Evolutionary conservation across 768 basidiomycete species (phyloP).

Genomic region (Serendipita sp.): DNA sequence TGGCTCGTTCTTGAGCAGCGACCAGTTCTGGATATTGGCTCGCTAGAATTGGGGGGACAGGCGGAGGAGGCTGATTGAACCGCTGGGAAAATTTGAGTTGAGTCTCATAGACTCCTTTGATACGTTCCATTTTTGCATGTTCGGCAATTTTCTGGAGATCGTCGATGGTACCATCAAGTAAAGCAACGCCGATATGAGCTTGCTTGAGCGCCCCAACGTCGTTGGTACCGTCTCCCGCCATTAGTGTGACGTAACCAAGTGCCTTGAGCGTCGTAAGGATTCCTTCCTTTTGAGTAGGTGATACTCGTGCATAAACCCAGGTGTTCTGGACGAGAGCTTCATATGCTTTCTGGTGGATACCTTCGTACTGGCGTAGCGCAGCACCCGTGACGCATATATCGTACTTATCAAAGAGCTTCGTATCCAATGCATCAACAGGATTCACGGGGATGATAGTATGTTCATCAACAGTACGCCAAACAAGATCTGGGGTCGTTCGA

Average conservation of each 20-base stretch:
- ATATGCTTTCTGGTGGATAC: constrained; percentile 41
- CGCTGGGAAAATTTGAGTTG: constrained; percentile 79
- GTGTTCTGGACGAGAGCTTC: constrained; percentile 78
- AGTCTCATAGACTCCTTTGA: constrained; percentile 96
- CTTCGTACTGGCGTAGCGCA: constrained; percentile 76
- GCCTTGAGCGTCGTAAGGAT: constrained; percentile 82
- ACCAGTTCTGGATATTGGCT: constrained; percentile 84
- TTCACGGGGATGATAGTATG: constrained; percentile 75
- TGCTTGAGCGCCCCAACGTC: constrained; percentile 98
- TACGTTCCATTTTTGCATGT: constrained; percentile 70
- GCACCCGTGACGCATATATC: constrained; percentile 95
- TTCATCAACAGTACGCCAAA: constrained; percentile 92
- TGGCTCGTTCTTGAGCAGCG: constrained; percentile 70
- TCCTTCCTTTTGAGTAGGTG: constrained; percentile 87
- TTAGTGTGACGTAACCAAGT: constrained; percentile 83
- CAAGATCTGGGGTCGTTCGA: constrained; percentile 41
- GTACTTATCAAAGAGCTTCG: constrained; percentile 62
- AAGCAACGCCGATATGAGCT: constrained; percentile 90
- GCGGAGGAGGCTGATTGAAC: constrained; percentile 88
- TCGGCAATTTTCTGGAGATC: constrained; percentile 91
- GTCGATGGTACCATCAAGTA: constrained; percentile 79
- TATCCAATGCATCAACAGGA: constrained; percentile 63
- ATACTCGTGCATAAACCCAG: constrained; percentile 98
- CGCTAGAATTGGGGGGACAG: constrained; percentile 77
- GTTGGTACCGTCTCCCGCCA: constrained; percentile 99